Evolutionary conservation across 78 protist species (phyloP), one percentile per base, ranked within the genome.

Genomic region (Capsaspora owczarzaki): DNA sequence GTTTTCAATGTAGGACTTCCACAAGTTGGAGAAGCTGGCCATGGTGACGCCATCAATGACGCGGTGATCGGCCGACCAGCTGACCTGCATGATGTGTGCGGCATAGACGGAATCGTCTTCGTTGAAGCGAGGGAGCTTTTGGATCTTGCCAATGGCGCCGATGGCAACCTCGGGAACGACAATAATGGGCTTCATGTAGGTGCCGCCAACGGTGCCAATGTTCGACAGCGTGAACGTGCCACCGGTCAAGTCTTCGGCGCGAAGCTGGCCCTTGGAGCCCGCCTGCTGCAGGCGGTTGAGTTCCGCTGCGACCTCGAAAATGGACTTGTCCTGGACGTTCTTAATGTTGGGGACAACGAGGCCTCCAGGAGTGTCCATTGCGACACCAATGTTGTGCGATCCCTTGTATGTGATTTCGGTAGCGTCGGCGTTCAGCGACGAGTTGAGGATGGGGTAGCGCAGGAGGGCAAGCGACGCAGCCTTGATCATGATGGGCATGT

Each of bases 201-300:
- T 93, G 31, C 96, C 98, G 27, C 98, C 98, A 56, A 95, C 82
- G 33, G 88, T 61, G 49, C 98, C 98, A 51, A 95, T 92, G 89
- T 95, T 95, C 27, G 93, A 84, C 49, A 95, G 69, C 33, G 98
- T 79, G 81, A 95, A 82, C 31, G 97, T 93, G 70, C 96, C 98
- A 23, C 93, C 91, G 25, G 82, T n/a, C 10, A 89, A 60, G 40
- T 92, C 89, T 10, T 41, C 81, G 2, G 76, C 14, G 38, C 86
- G 2, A 56, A 91, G 80, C 56, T 61, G 49, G 74, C 93, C 38
- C 12, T 16, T 74, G 74, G 71, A 25, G 61, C 87, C 90, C 31
- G 84, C 89, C 20, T 42, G 40, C 71, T 89, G 94, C 51, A 95
- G 83, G n/a, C 92, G 86, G 38, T 84, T 87, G n/a, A 95, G 86